phyloP scores from a whole-genome alignment of 371 early-diverging fungal genomes.

The Mortierella sp. region DNA sequence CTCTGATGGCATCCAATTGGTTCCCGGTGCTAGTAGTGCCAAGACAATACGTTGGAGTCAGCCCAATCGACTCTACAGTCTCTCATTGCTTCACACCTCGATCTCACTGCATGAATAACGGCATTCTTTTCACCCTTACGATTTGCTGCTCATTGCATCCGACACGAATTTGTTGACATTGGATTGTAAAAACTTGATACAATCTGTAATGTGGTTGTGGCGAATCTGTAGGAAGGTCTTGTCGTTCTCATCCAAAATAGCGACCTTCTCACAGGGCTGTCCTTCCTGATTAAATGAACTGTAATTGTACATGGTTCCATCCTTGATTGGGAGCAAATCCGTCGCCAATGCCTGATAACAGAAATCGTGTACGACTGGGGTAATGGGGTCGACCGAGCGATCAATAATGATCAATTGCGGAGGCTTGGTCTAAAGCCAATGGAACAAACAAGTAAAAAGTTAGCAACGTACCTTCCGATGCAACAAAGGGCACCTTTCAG shows the following conservation, averaged over 20 bases:
- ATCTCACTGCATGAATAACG: no score
- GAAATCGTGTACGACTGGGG: conserved; percentile 94
- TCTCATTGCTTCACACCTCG: no score
- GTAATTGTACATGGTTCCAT: conserved; percentile 75
- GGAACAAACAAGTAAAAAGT: not conserved
- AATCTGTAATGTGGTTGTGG: conserved; percentile 94
- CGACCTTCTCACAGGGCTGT: conserved; percentile 41
- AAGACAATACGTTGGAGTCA: not conserved
- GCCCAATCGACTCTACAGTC: no score
- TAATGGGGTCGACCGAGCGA: conserved; percentile 85
- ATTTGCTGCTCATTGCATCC: conserved; percentile 55
- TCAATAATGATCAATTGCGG: conserved; percentile 84
- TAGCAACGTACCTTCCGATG: no score
- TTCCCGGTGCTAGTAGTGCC: conserved; percentile 54
- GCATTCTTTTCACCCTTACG: conserved; percentile 13
- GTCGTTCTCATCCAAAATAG: conserved; percentile 73
- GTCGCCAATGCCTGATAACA: conserved; percentile 94
- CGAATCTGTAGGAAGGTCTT: conserved; percentile 83
- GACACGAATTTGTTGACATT: conserved; percentile 78
- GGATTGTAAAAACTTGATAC: conserved; percentile 81
- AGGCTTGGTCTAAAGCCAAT: conserved; percentile 59
- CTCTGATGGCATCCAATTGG: conserved; percentile 84
- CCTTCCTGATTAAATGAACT: conserved; percentile 53
- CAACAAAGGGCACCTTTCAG: no score
- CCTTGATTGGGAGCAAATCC: conserved; percentile 82